Evolutionary conservation across 257 asterid genomes (phyloP).

Genomic region (Nicotiana tomentosiformis): DNA sequence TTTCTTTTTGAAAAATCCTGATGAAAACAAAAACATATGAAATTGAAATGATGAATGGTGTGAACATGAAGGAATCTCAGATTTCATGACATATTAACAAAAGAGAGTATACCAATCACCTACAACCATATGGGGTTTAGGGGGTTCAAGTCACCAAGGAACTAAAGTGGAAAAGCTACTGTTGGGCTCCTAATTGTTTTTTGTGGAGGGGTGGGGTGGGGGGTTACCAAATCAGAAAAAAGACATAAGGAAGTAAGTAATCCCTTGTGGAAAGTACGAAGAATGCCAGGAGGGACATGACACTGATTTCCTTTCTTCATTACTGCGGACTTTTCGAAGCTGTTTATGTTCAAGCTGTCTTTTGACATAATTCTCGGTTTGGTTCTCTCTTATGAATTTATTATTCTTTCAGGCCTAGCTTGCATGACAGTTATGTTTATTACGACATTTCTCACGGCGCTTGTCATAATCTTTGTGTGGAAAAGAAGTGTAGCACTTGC

Average conservation of each 20-base stretch:
- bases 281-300: neutral
- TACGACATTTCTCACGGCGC: conserved; percentile 88
- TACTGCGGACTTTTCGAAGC: neutral
- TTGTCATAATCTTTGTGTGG: conserved; percentile 82
- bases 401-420: conserved; percentile 67
- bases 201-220: neutral
- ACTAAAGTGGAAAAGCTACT: neutral
- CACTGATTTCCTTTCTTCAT: neutral
- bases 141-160: neutral
- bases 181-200: neutral
- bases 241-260: neutral
- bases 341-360: neutral
- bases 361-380: neutral
- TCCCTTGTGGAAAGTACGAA: neutral
- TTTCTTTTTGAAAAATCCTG: neutral
- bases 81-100: neutral
- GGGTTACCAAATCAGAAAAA: neutral
- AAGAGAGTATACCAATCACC: neutral
- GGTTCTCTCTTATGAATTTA: neutral
- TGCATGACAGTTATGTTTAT: conserved; percentile 93
- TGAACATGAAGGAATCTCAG: neutral
- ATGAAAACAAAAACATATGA: neutral
- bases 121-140: neutral
- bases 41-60: neutral
- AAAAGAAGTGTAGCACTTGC: conserved; percentile 51